Evolutionary conservation across 1,139 yeast species (phyloP).

Genomic region (Geotrichum fermentans): DNA sequence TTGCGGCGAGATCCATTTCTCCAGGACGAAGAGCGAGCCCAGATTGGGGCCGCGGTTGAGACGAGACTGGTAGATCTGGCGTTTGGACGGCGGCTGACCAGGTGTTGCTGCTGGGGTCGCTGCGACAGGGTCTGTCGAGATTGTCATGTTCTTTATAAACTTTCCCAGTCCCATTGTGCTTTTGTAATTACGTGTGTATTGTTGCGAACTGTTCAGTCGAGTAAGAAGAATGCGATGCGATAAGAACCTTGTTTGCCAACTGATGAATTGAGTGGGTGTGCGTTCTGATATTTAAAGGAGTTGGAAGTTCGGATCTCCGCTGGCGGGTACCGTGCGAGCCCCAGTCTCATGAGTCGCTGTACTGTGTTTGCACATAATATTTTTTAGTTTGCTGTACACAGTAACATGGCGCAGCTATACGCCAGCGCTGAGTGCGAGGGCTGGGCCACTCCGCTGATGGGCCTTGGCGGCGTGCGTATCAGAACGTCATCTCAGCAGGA

Average conservation of each 20-base stretch:
- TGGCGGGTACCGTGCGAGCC: no score
- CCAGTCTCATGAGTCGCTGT: no score
- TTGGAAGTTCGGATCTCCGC: no score
- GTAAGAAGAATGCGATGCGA: background rate
- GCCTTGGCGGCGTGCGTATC: no score
- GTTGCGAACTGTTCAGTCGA: background rate
- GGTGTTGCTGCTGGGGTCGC: conserved; percentile 35
- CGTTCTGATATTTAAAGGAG: background rate
- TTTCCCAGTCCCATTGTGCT: conserved; percentile 18
- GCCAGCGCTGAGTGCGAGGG: no score
- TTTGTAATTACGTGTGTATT: background rate
- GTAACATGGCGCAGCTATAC: no score
- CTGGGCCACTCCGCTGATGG: no score
- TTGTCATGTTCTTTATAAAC: conserved; percentile 11
- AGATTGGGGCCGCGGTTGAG: conserved; percentile 79
- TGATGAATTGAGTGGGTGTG: background rate
- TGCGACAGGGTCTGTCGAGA: conserved; percentile 23
- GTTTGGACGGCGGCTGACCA: conserved; percentile 42
- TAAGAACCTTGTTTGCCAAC: no score
- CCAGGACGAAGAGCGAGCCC: conserved; percentile 79
- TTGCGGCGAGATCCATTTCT: conserved; percentile 53
- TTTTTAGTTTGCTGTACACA: no score
- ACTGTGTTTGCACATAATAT: no score
- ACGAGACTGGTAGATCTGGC: conserved; percentile 60
- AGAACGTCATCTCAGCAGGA: no score